Conservation (phyloP, 495 filamentous ascomycete genomes). For the Immersiella caudata region DNA sequence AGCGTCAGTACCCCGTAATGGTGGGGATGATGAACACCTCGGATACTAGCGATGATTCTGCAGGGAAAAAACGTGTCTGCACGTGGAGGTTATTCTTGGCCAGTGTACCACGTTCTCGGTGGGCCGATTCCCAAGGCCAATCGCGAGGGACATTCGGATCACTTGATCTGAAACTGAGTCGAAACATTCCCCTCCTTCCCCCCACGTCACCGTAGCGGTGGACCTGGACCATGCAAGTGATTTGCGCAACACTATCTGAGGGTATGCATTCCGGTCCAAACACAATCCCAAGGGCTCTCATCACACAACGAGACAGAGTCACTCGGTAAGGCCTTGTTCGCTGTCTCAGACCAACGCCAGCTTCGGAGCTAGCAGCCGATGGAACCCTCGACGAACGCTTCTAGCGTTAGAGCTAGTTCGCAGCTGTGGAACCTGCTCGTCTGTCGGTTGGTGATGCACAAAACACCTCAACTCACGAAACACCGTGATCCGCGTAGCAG, state of each 20-base stretch:
- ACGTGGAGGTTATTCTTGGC: conserved; percentile 34
- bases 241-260: conserved; percentile 19
- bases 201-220: conserved; percentile 17
- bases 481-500: neutral
- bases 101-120: neutral
- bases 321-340: neutral
- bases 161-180: conserved; percentile 41
- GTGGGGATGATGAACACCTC: neutral
- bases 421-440: neutral
- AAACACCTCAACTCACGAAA: neutral
- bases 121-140: conserved; percentile 2
- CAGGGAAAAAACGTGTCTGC: conserved; percentile 39
- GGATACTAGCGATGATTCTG: conserved; percentile 26
- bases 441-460: neutral
- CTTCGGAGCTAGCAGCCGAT: neutral
- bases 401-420: neutral
- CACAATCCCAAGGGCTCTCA: neutral
- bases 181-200: conserved; percentile 33
- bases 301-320: neutral
- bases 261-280: conserved; percentile 12
- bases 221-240: conserved; percentile 7
- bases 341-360: conserved; percentile 1
- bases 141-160: conserved; percentile 17
- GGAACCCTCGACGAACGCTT: conserved; percentile 7
- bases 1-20: neutral